A percentile compares a stretch with the other conserved stretches of the same genome.
Evolutionary conservation across 129 eudicot species (phyloP).

Genomic region (carrot (Daucus carota)): DH1_v3.0 NC_030383.2:7618501-7619000

Average conservation of each 20-base stretch:
- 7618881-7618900: background rate
- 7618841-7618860: background rate
- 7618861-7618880: background rate
- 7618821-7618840: conserved; percentile 42
- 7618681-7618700: background rate
- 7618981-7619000: conserved; percentile 59
- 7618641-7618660: conserved; percentile 84
- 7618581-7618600: conserved; percentile 71
- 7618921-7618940: background rate
- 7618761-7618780: conserved; percentile 63
- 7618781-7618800: conserved; percentile 48
- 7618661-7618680: conserved; percentile 9
- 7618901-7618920: background rate
- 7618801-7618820: conserved; percentile 78
- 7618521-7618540: background rate
- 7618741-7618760: conserved; percentile 82
- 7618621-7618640: conserved; percentile 51
- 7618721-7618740: conserved; percentile 1
- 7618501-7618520: background rate
- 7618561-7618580: conserved; percentile 91
- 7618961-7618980: conserved; percentile 78
- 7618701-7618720: background rate
- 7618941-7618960: background rate
- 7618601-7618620: conserved; percentile 76
- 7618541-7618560: conserved; percentile 43